A percentile compares a stretch with the other conserved stretches of the same genome.
Evolutionary conservation across 352 stramenopile species (phyloP).

Genomic region (Phytophthora sojae): DNA sequence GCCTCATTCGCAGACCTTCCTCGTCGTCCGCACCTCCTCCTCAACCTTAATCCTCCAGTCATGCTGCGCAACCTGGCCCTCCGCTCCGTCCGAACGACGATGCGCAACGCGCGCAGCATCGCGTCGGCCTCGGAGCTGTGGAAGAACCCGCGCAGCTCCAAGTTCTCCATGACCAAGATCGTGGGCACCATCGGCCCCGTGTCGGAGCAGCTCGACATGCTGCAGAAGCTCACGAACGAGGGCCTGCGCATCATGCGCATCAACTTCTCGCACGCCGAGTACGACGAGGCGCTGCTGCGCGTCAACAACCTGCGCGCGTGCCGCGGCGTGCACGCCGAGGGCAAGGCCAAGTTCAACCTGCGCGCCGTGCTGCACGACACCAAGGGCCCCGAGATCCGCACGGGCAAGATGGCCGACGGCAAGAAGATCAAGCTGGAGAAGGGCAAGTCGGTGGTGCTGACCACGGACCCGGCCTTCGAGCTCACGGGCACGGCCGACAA

Average conservation of each 20-base stretch:
- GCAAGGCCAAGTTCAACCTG: slow-evolving; percentile 87
- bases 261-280: slow-evolving; percentile 96
- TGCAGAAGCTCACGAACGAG: slow-evolving; percentile 86
- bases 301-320: slow-evolving; percentile 84
- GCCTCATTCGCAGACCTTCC: slow-evolving; percentile 27
- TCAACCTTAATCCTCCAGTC: background rate
- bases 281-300: slow-evolving; percentile 81
- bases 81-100: slow-evolving; percentile 23
- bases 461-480: slow-evolving; percentile 82
- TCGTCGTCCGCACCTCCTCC: background rate
- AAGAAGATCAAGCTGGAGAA: slow-evolving; percentile 87
- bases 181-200: slow-evolving; percentile 94
- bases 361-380: slow-evolving; percentile 94
- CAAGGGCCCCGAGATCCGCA: slow-evolving; percentile 96
- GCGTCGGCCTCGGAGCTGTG: slow-evolving; percentile 51
- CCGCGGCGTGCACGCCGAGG: slow-evolving; percentile 80
- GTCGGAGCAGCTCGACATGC: slow-evolving; percentile 77
- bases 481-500: slow-evolving; percentile 83
- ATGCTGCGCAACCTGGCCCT: slow-evolving; percentile 42
- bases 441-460: slow-evolving; percentile 89
- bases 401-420: slow-evolving; percentile 89
- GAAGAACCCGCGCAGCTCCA: slow-evolving; percentile 81
- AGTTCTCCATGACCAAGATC: slow-evolving; percentile 94
- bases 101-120: slow-evolving; percentile 34
- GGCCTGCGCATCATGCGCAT: slow-evolving; percentile 94